A percentile compares a stretch with the other conserved stretches of the same genome.
These are phyloP conservation scores for Aspergillus transmontanensis DNA, from an alignment of 2,329 filamentous ascomycete species.

Conservation along the genomic window DNA sequence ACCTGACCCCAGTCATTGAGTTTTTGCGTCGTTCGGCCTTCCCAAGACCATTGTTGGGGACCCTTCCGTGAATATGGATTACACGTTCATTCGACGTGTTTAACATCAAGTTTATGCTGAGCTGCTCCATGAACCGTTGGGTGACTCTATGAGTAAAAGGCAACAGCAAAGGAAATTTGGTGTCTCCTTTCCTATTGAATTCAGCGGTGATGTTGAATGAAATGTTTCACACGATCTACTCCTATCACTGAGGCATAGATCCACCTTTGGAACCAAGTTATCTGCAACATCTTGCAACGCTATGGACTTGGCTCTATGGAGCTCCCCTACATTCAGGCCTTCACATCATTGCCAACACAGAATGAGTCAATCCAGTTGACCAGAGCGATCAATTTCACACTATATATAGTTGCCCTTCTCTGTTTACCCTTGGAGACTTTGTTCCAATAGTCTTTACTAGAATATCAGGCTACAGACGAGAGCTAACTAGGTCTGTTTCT, in stretches of 20 bases:
- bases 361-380: background rate
- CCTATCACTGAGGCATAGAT: background rate
- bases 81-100: background rate
- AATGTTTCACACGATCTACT: background rate
- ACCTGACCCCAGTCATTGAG: background rate
- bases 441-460: background rate
- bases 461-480: background rate
- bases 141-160: background rate
- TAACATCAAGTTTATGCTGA: background rate
- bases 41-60: background rate
- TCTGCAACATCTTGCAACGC: background rate
- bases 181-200: background rate
- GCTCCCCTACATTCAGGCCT: background rate
- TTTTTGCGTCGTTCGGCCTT: no score
- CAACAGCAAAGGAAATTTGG: background rate
- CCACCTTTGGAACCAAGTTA: background rate
- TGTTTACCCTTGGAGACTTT: background rate
- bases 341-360: background rate
- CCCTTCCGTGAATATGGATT: background rate
- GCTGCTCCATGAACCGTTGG: background rate
- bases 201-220: background rate
- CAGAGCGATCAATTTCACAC: background rate
- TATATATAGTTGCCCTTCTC: background rate
- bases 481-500: slow-evolving; percentile 13
- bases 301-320: background rate